Base-by-base conservation (phyloP, 2,329 filamentous ascomycete genomes). In the Thelonectria discophora region DNA sequence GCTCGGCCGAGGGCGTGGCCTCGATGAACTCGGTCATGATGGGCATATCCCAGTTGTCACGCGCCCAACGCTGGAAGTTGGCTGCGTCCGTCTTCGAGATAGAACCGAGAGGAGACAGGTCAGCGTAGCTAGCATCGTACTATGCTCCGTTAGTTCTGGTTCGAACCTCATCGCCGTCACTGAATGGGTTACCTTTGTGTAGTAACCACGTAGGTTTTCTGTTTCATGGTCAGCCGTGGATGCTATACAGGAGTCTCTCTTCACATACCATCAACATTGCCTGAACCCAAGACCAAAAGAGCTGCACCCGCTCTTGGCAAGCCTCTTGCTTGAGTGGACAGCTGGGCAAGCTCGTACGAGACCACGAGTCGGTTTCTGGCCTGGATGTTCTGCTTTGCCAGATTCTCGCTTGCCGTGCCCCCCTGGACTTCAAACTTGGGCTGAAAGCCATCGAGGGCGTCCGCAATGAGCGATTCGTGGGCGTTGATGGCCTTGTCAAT, bases 11-110 rank as follows among this genome's bases (percentile, higher is more conserved):
- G 3, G 85, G 85, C 0, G 77, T 80, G 0, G 86, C 87, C 27
- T 83, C 78, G 56, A 92, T 77, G 75, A 92, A 92, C 18, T 86
- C 82, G 7, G 83, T 75, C 34, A 91, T 78, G 51, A 91, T 86
- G 0, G 88, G 87, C 2, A 92, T 77, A 6, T 82, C 74, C 75
- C 89, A 91, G 20, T 80, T 77, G 18, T 76, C 76, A 18, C 79
- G 72, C 2, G 86, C 82, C 81, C 85, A 91, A 37, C 74, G 75
- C 64, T 90, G 87, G 76, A 92, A 91, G 15, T 79, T 75, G 70
- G 87, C 89, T 2, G 90, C 80, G 66, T 92, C 90, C 2, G 82
- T 85, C 73, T 92, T 92, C 34, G 62, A 77, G 24, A 81, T 81
- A 15, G 78, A 79, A 20, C 83, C 85, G 32, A 87, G 82, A 2